These are phyloP conservation scores for Oxytropis ochrocephala DNA, from an alignment of 306 rosid species.

Conservation along the genomic window DNA sequence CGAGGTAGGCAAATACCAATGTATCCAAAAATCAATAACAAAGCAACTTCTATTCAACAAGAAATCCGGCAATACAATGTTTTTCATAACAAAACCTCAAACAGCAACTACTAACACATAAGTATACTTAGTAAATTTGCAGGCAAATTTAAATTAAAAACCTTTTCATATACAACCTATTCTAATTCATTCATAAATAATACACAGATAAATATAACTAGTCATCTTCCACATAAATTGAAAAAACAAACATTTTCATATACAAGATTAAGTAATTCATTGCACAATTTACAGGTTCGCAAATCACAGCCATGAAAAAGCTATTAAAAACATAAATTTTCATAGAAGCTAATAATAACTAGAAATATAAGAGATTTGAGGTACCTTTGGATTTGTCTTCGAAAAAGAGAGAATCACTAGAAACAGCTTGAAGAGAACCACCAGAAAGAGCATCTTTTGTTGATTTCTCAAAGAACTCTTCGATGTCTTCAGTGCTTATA, in stretches of 20 bases:
- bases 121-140: background rate
- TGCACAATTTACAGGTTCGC: background rate
- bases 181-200: background rate
- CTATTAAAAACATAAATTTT: background rate
- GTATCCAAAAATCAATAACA: background rate
- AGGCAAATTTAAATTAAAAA: background rate
- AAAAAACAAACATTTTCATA: background rate
- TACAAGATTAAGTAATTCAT: background rate
- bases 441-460: slow-evolving; percentile 79
- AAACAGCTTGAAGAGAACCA: slow-evolving; percentile 48
- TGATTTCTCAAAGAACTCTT: slow-evolving; percentile 62
- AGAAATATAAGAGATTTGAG: background rate
- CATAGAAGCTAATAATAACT: background rate
- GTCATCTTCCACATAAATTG: background rate
- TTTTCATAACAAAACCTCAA: background rate
- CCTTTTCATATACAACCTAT: background rate
- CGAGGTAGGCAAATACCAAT: no score
- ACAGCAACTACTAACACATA: background rate
- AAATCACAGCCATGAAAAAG: background rate
- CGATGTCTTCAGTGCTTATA: slow-evolving; percentile 74
- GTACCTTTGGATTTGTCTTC: slow-evolving; percentile 69
- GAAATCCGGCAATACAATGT: background rate
- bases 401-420: slow-evolving; percentile 53
- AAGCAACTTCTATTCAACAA: background rate
- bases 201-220: background rate